A percentile compares a stretch with the other conserved stretches of the same genome.
Evolutionary conservation across 2,329 filamentous ascomycete species (phyloP).

Genomic region (Fusarium scirpi): DNA sequence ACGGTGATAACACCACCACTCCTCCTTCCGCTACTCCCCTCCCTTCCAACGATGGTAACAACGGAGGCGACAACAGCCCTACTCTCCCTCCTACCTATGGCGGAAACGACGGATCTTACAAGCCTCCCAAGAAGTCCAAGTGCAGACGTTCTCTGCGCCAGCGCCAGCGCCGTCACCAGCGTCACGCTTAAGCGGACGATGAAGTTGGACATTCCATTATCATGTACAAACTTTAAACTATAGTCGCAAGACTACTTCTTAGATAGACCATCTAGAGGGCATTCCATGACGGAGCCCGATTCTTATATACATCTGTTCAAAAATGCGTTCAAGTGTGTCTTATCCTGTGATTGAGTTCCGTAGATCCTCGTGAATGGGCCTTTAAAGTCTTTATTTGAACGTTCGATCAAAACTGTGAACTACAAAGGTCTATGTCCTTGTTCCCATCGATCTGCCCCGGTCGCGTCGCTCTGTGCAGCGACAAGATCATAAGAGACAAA

Average conservation of each 20-base stretch:
- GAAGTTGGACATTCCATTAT: neutral
- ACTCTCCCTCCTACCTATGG: neutral
- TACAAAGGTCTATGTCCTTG: neutral
- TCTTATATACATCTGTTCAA: neutral
- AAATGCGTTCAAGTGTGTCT: neutral
- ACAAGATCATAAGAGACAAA: neutral
- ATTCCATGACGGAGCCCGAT: neutral
- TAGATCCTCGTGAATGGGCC: too few relatives aligned
- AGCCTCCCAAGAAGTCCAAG: constrained; percentile 2
- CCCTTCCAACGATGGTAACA: neutral
- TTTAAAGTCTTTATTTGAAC: neutral
- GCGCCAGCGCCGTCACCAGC: constrained; percentile 2
- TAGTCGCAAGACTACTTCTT: constrained; percentile 13
- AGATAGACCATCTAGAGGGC: constrained; percentile 15
- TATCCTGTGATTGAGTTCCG: neutral
- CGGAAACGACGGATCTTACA: neutral
- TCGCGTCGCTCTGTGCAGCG: neutral
- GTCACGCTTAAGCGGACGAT: neutral
- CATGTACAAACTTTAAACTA: constrained; percentile 24
- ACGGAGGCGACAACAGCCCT: neutral
- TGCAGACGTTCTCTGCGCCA: constrained; percentile 19
- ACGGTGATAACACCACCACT: neutral
- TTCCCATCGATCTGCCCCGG: neutral
- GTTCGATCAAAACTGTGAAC: neutral
- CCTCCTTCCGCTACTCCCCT: neutral